Evolutionary conservation across 495 filamentous ascomycete genomes (phyloP), one percentile per base, ranked within the genome.

Genomic region (Pseudoneurospora amorphoporcata): DNA sequence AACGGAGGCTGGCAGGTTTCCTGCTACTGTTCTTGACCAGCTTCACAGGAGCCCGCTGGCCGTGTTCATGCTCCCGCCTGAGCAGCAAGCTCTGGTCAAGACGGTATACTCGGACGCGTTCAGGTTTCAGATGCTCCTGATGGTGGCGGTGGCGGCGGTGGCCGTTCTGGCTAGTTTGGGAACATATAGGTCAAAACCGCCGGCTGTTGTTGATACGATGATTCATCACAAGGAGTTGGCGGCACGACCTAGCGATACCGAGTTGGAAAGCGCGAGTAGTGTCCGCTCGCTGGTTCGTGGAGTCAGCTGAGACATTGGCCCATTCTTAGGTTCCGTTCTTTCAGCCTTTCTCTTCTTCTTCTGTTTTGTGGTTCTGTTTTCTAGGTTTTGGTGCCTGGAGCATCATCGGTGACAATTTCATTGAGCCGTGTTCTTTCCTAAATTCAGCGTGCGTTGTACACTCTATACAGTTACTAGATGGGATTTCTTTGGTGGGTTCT

Each of bases 141-240:
- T 80, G 77, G 68, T 45, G 19, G 76, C 74, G 3, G 70, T 82
- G 23, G 79, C 79, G 0, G 74, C 39, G 9, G 71, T 75, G 14
- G 79, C 79, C 8, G 65, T 82, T 42, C 38, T 81, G 68, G 71
- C 77, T 2, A 82, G 82, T 42, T 43, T 76, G 1, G 71, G 73
- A 9, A 78, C 74, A 14, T 79, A 75, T 45, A 68, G 71, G 39
- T 68, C 71, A 12, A 71, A 71, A 19, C 73, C 75, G 38, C 19
- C 75, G 7, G 71, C 71, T 0, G 73, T 80, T n/a, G 69, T 71
- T 5, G 73, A 75, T 4, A 70, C 73, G 9, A 73, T 79, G 76
- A 65, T 32, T 17, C 72, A 75, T 6, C 78, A 80, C 65, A 79
- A 78, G 69, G 76, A 75, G 41, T 45, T 72, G 38, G 71, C 73